Percentiles rank a stretch among this genome's conserved stretches.
Conservation (phyloP, 2,329 filamentous ascomycete genomes). For the Pestalotiopsis sp. region DNA sequence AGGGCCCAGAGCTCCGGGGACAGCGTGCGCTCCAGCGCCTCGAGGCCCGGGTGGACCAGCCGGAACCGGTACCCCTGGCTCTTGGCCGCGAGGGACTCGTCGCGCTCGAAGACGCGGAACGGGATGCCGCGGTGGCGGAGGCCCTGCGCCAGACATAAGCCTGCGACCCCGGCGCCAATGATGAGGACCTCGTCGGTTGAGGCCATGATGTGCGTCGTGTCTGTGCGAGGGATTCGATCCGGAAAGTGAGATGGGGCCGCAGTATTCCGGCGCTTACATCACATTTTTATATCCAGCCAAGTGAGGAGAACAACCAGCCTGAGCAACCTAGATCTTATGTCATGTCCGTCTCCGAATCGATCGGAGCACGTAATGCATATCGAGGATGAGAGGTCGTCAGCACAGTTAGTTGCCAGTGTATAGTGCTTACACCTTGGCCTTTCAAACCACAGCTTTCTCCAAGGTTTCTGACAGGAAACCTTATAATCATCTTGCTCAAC, state of each 20-base stretch:
- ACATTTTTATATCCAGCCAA: not conserved
- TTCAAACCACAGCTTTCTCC: not conserved
- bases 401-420: not conserved
- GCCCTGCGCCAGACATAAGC: constrained; percentile 37
- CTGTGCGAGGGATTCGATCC: not conserved
- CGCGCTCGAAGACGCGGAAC: constrained; percentile 38
- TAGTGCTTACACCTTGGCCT: not conserved
- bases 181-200: constrained; percentile 30
- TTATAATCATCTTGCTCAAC: not conserved
- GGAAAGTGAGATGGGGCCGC: not conserved
- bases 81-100: constrained; percentile 27
- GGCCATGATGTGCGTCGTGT: not conserved
- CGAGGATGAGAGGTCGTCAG: not conserved
- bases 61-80: constrained; percentile 41
- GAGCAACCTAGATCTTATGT: not conserved
- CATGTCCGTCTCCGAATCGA: not conserved
- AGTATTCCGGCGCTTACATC: not conserved
- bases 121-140: constrained; percentile 34
- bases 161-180: constrained; percentile 36
- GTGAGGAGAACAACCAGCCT: too few species aligned
- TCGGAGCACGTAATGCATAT: too few species aligned
- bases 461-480: not conserved
- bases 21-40: constrained; percentile 19
- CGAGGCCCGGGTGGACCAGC: constrained; percentile 26
- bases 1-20: constrained; percentile 17